Base-by-base conservation (phyloP, 805 yeast species). In the Vanderwaltozyma yarrowii region DNA sequence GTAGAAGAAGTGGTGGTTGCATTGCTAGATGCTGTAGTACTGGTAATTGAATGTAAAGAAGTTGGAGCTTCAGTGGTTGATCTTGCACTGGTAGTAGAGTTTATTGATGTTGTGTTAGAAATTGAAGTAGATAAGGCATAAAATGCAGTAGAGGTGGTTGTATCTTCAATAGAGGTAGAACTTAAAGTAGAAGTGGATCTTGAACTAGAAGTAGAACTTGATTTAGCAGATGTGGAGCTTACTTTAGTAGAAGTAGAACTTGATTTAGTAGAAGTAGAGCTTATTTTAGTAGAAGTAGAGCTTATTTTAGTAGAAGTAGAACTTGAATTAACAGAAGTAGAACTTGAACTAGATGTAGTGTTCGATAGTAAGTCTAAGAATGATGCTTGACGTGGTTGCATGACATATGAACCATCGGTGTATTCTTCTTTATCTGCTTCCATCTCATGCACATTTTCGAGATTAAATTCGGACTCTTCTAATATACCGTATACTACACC, bases 401-500 rank as follows among this genome's bases (percentile, higher is more conserved):
- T n/a, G n/a, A n/a, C n/a, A n/a, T n/a, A 17, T 14, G 36, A 31
- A 13, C 23, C 29, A 4, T 5, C 19, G 12, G 43, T 31, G 4
- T 41, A 14, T 10, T 48, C 25, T n/a, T 41, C 21, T 11, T 45
- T 36, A 27, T n/a, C n/a, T n/a, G n/a, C n/a, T n/a, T n/a, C n/a
- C n/a, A n/a, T n/a, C n/a, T n/a, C n/a, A n/a, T n/a, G n/a, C n/a
- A n/a, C n/a, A n/a, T n/a, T n/a, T n/a, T n/a, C n/a, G n/a, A n/a
- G n/a, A n/a, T n/a, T n/a, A 46, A 68, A 71, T 34, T 71, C 73
- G 13, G 49, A n/a, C n/a, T n/a, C n/a, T n/a, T n/a, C n/a, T n/a
- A n/a, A 49, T 60, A 84, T 71, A 20, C 87, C 88, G 46, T 76
- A 69, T 29, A 85, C 70, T 36, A 62, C 52, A 45, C 87, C 87